phyloP scores from a whole-genome alignment of 208 protist genomes.

The Endotrypanum monterogeii region DNA sequence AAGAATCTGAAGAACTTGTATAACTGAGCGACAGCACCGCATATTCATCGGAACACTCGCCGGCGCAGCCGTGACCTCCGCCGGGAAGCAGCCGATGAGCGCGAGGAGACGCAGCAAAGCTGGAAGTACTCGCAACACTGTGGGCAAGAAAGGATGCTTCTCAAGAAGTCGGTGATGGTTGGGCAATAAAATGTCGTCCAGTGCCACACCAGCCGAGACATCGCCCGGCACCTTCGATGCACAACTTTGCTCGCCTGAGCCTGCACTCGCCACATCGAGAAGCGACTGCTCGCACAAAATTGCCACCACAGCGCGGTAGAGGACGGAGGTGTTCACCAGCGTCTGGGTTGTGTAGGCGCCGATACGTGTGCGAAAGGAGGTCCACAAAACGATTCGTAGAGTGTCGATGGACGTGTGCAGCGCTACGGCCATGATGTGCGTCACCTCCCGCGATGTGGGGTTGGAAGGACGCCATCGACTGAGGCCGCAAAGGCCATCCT shows the following conservation, averaged over 20 bases:
- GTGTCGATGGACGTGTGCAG: slow-evolving; percentile 36
- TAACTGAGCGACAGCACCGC: slow-evolving; percentile 16
- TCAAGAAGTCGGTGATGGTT: slow-evolving; percentile 10
- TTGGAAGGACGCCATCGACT: slow-evolving; percentile 43
- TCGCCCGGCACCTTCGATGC: neutral
- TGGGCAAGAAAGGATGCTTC: slow-evolving; percentile 20
- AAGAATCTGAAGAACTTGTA: slow-evolving; percentile 34
- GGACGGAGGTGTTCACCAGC: slow-evolving; percentile 20
- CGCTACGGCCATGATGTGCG: slow-evolving; percentile 26
- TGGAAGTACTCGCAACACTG: slow-evolving; percentile 7
- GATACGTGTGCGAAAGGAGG: slow-evolving; percentile 34
- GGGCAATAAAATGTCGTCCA: slow-evolving; percentile 17
- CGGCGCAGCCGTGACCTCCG: neutral
- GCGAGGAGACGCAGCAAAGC: slow-evolving; percentile 7
- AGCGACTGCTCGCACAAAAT: slow-evolving; percentile 45
- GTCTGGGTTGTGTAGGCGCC: slow-evolving; percentile 26
- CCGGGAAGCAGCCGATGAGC: slow-evolving; percentile 8
- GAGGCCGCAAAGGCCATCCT: slow-evolving; percentile 38
- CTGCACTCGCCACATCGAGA: slow-evolving; percentile 5
- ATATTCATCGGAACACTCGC: neutral
- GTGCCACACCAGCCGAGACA: neutral
- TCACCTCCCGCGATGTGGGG: slow-evolving; percentile 31
- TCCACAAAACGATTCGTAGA: slow-evolving; percentile 30
- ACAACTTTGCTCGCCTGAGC: neutral
- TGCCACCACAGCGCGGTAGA: slow-evolving; percentile 18